Evolutionary conservation across 2,329 filamentous ascomycete species (phyloP).

Genomic region (Pseudocercospora fuligena): DNA sequence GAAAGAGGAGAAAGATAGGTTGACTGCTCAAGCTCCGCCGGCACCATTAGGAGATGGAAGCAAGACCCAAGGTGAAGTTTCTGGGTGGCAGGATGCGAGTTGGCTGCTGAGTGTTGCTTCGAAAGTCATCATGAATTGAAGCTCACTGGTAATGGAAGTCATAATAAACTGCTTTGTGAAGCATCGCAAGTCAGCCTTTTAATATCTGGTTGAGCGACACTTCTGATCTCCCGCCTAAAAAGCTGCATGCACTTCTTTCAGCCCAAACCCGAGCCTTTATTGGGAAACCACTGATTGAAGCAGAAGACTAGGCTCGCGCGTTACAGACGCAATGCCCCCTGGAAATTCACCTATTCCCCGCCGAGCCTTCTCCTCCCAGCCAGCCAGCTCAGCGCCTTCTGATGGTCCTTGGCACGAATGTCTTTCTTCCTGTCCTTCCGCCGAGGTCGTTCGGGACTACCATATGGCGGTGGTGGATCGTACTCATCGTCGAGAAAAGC

Average conservation of each 20-base stretch:
- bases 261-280: no score
- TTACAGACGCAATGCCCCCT: no score
- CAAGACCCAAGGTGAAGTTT: slow-evolving; percentile 44
- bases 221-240: no score
- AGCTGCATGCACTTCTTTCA: no score
- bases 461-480: not conserved
- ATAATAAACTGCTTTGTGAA: not conserved
- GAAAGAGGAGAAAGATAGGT: slow-evolving; percentile 42
- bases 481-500: not conserved
- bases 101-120: slow-evolving; percentile 62
- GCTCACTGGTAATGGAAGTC: not conserved
- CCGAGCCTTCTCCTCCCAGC: not conserved
- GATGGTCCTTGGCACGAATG: not conserved
- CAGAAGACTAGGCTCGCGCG: no score
- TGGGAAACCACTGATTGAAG: no score
- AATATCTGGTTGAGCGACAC: no score
- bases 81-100: slow-evolving; percentile 63
- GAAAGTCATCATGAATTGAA: slow-evolving; percentile 39
- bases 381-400: not conserved
- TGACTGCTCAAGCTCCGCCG: slow-evolving; percentile 29
- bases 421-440: not conserved
- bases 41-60: slow-evolving; percentile 45
- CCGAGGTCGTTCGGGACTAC: not conserved
- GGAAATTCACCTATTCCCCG: not conserved
- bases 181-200: no score